These are phyloP conservation scores for Helotiales sp. DNA, from an alignment of 2,329 filamentous ascomycete species.

Conservation along the genomic window DNA sequence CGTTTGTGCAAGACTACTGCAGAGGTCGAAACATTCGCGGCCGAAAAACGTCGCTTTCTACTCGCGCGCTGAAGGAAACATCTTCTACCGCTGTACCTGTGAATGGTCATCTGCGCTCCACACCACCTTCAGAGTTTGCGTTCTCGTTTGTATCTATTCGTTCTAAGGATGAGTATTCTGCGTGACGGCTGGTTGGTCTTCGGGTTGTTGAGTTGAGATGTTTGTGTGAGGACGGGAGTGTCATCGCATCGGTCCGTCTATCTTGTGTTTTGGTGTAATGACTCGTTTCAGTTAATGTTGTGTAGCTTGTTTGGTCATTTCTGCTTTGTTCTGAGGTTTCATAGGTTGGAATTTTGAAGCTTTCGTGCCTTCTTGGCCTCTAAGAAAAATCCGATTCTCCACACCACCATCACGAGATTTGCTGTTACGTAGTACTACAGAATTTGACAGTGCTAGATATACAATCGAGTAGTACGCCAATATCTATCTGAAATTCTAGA, in stretches of 20 bases:
- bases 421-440: background rate
- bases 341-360: background rate
- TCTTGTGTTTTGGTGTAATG: background rate
- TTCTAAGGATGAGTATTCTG: background rate
- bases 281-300: background rate
- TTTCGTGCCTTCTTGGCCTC: background rate
- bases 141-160: background rate
- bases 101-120: too few species aligned
- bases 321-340: background rate
- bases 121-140: background rate
- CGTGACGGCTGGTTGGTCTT: background rate
- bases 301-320: background rate
- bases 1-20: background rate
- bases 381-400: background rate
- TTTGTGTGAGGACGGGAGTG: background rate
- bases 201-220: background rate
- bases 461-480: too few species aligned
- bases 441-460: background rate
- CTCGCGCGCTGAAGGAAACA: slow-evolving; percentile 1
- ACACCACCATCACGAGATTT: background rate
- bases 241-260: background rate
- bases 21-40: background rate
- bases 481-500: background rate
- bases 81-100: too few species aligned
- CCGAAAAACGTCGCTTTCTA: background rate